Evolutionary conservation across 2,329 filamentous ascomycete genomes (phyloP).

Genomic region (Talaromyces pinophilus): DNA sequence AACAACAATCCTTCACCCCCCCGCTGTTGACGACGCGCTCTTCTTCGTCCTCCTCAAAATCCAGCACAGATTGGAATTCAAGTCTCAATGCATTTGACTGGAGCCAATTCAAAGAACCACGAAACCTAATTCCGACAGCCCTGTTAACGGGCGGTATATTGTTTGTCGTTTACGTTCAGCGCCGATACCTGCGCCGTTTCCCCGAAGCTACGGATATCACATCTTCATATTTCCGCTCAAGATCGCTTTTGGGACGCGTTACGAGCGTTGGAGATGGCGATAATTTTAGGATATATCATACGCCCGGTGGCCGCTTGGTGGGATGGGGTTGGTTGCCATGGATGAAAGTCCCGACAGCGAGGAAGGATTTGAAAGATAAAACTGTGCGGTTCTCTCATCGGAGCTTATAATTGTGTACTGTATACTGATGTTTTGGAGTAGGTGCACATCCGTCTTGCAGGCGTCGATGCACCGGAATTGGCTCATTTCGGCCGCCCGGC

Average conservation of each 20-base stretch:
- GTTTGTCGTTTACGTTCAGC: conserved; percentile 38
- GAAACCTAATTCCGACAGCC: conserved; percentile 41
- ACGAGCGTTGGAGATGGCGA: conserved; percentile 96
- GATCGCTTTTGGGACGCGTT: conserved; percentile 79
- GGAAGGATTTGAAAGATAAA: conserved; percentile 69
- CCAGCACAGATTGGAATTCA: conserved; percentile 42
- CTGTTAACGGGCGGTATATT: conserved; percentile 44
- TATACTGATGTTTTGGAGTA: conserved; percentile 23
- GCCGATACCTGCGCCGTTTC: conserved; percentile 74
- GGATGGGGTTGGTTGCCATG: conserved; percentile 90
- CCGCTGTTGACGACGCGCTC: conserved; percentile 21
- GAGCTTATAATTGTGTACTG: neutral
- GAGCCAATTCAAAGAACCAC: conserved; percentile 39
- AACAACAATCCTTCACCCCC: conserved; percentile 19
- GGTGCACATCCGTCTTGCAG: conserved; percentile 87
- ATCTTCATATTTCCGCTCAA: conserved; percentile 70
- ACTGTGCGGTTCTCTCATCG: conserved; percentile 60
- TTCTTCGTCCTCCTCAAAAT: conserved; percentile 25
- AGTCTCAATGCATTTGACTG: conserved; percentile 47
- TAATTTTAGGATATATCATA: conserved; percentile 92
- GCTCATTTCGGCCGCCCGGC: conserved; percentile 88
- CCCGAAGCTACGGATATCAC: conserved; percentile 74
- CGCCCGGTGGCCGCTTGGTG: conserved; percentile 79
- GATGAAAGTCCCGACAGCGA: conserved; percentile 68
- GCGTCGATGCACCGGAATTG: conserved; percentile 88